A percentile compares a stretch with the other conserved stretches of the same genome.
These are phyloP conservation scores for Ustilaginoidea virens DNA, from an alignment of 2,329 filamentous ascomycete genomes.

Conservation along the genomic window DNA sequence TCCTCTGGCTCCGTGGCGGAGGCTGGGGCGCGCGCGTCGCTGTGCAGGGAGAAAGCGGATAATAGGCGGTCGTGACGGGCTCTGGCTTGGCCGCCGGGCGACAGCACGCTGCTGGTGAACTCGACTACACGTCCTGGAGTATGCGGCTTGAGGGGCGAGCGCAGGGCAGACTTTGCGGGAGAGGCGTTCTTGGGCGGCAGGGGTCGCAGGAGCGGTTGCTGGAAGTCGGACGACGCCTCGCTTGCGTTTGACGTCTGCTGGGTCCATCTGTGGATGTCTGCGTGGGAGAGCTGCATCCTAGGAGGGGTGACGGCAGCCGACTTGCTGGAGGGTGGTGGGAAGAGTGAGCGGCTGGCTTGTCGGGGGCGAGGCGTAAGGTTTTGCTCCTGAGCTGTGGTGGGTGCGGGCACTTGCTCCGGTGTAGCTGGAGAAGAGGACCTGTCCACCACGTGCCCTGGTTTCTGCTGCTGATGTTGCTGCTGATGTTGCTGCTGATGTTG, in stretches of 20 bases:
- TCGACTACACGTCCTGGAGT: slow-evolving; percentile 43
- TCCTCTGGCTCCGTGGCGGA: too few relatives aligned
- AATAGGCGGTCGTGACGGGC: slow-evolving; percentile 16
- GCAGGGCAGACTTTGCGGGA: slow-evolving; percentile 39
- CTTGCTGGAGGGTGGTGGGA: slow-evolving; percentile 17
- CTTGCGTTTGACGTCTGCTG: slow-evolving; percentile 22
- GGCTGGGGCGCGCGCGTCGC: too few relatives aligned
- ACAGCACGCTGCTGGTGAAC: slow-evolving; percentile 35
- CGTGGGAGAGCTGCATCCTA: slow-evolving; percentile 24
- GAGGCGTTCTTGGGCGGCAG: slow-evolving; percentile 36
- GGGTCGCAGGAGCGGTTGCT: slow-evolving; percentile 27
- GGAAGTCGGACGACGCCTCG: slow-evolving; percentile 19
- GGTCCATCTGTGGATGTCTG: slow-evolving; percentile 26
- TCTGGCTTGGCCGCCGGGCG: slow-evolving; percentile 25
- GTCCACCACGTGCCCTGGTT: background rate
- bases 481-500: background rate
- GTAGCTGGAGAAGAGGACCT: slow-evolving; percentile 13
- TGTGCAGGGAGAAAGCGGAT: too few relatives aligned
- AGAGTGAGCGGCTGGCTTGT: slow-evolving; percentile 21
- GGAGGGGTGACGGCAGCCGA: slow-evolving; percentile 19
- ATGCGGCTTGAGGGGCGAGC: slow-evolving; percentile 40
- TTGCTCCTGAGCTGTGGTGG: slow-evolving; percentile 28
- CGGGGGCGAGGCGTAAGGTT: slow-evolving; percentile 31
- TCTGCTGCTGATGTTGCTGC: background rate
- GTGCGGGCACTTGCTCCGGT: slow-evolving; percentile 16